Evolutionary conservation across 129 eudicot species (phyloP).

Genomic region (Dittrichia graveolens): DNA sequence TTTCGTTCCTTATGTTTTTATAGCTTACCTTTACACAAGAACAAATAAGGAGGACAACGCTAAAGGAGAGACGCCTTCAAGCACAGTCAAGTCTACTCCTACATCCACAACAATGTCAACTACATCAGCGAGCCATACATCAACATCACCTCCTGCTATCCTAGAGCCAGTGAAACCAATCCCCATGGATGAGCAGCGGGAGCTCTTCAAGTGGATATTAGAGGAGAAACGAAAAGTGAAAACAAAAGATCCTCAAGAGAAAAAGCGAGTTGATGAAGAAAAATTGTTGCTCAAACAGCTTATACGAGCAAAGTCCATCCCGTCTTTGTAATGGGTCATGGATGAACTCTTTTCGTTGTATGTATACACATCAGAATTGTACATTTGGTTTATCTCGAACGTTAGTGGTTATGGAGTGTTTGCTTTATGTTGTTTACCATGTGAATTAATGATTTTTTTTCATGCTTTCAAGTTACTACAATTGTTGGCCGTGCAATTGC

Average conservation of each 20-base stretch:
- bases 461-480: not conserved
- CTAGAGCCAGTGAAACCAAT: constrained; percentile 52
- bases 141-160: constrained; percentile 28
- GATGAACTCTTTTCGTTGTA: too few species aligned
- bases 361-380: constrained; percentile 7
- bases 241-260: constrained; percentile 75
- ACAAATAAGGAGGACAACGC: constrained; percentile 50
- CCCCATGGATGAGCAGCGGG: constrained; percentile 73
- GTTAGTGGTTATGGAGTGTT: not conserved
- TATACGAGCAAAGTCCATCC: constrained; percentile 79
- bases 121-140: constrained; percentile 31
- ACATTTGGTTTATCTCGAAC: constrained; percentile 15
- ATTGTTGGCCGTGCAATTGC: not conserved
- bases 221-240: constrained; percentile 94
- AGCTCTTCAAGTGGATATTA: constrained; percentile 91
- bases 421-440: constrained; percentile 1
- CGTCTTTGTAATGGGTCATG: constrained; percentile 45
- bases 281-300: constrained; percentile 88
- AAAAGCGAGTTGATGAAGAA: constrained; percentile 76
- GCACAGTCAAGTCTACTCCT: constrained; percentile 29
- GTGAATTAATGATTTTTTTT: not conserved
- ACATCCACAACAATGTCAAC: constrained; percentile 38
- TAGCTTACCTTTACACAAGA: constrained; percentile 68
- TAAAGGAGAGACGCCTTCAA: constrained; percentile 38
- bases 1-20: constrained; percentile 3